phyloP scores from a whole-genome alignment of 2,329 filamentous ascomycete species.

The Cladophialophora bantiana region DNA sequence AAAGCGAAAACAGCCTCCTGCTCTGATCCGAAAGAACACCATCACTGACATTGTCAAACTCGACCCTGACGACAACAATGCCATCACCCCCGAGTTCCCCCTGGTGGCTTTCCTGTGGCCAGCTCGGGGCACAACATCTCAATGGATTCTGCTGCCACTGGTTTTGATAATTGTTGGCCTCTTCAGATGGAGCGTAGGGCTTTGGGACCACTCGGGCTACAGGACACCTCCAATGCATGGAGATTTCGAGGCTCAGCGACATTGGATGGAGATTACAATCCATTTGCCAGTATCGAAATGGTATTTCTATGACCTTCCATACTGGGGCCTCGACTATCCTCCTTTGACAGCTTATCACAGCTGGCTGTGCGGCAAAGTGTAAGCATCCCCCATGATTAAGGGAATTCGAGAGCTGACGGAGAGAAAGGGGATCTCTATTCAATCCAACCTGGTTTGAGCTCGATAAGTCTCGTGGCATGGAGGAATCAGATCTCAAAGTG shows the following conservation, averaged over 20 bases:
- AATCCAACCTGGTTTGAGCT: constrained; percentile 88
- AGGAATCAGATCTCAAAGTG: constrained; percentile 81
- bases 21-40: constrained; percentile 43
- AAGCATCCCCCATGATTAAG: constrained; percentile 42
- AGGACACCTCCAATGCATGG: constrained; percentile 87
- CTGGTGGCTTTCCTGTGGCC: constrained; percentile 95
- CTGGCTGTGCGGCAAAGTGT: constrained; percentile 88
- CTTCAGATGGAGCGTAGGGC: constrained; percentile 88
- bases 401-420: constrained; percentile 34
- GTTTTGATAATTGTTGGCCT: constrained; percentile 89
- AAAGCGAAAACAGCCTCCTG: constrained; percentile 50
- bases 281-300: constrained; percentile 90
- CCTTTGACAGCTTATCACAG: constrained; percentile 98
- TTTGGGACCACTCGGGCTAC: constrained; percentile 95
- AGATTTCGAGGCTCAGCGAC: constrained; percentile 96
- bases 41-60: constrained; percentile 53
- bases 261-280: constrained; percentile 98
- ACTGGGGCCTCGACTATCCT: constrained; percentile 98
- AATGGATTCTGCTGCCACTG: constrained; percentile 90
- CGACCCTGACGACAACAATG: constrained; percentile 52
- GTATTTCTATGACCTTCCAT: constrained; percentile 96
- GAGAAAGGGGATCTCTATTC: constrained; percentile 71
- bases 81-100: constrained; percentile 76
- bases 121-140: constrained; percentile 77
- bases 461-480: constrained; percentile 78